Evolutionary conservation across 257 asterid species (phyloP).

Genomic region (Scutellaria baicalensis): DNA sequence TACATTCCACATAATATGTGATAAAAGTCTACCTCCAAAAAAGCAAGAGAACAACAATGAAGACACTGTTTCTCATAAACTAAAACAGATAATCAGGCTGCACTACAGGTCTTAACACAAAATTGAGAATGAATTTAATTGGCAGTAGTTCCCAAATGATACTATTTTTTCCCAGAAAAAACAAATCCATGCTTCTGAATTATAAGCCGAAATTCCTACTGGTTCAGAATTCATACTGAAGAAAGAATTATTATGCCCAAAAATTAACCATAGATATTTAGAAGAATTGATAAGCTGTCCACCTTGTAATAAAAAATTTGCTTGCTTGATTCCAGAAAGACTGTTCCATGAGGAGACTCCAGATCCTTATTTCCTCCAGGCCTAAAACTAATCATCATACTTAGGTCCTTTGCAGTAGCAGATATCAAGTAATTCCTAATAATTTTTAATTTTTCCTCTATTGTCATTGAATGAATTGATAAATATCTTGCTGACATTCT

Average conservation of each 20-base stretch:
- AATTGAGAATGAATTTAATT: not conserved
- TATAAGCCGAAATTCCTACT: not conserved
- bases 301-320: constrained; percentile 90
- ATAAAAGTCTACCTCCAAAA: not conserved
- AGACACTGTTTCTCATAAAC: not conserved
- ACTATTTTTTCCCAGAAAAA: not conserved
- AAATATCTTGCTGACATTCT: constrained; percentile 38
- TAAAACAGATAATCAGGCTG: not conserved
- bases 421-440: constrained; percentile 83
- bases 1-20: not conserved
- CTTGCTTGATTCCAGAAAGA: constrained; percentile 55
- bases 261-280: not conserved
- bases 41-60: not conserved
- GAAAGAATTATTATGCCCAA: not conserved
- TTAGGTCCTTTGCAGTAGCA: constrained; percentile 94
- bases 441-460: constrained; percentile 53
- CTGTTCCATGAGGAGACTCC: constrained; percentile 39
- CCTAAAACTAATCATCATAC: constrained; percentile 84
- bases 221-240: not conserved
- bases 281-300: not conserved
- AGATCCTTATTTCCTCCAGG: constrained; percentile 34
- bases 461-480: constrained; percentile 53
- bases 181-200: not conserved
- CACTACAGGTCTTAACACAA: not conserved
- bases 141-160: not conserved